Conservation (phyloP, 2,329 filamentous ascomycete species). For the Macroventuria anomochaeta region DNA sequence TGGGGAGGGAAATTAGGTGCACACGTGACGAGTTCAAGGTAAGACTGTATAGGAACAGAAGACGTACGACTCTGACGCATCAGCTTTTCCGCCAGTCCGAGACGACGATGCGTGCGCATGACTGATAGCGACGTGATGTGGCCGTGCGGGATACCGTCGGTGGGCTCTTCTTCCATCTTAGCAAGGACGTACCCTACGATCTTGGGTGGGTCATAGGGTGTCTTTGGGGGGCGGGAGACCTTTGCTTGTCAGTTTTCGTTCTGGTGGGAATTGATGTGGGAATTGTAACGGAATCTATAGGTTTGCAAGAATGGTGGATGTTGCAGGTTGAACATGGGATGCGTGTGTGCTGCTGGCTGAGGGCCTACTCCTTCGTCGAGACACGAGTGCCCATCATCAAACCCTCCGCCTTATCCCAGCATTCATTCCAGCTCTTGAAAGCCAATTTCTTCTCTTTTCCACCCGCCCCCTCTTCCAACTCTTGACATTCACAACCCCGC, state of each 20-base stretch:
- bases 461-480: background rate
- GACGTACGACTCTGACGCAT: slow-evolving; percentile 87
- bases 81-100: slow-evolving; percentile 94
- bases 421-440: background rate
- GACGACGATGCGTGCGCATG: slow-evolving; percentile 89
- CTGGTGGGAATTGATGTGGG: too few species aligned
- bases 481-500: background rate
- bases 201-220: slow-evolving; percentile 88
- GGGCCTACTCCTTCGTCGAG: too few species aligned
- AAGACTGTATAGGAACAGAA: background rate
- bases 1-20: too few species aligned
- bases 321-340: too few species aligned
- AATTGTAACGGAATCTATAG: too few species aligned
- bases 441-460: background rate
- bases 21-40: too few species aligned
- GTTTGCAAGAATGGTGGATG: too few species aligned
- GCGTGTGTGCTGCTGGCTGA: too few species aligned
- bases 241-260: slow-evolving; percentile 22
- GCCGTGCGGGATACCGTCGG: slow-evolving; percentile 88
- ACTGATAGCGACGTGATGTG: slow-evolving; percentile 96
- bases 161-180: slow-evolving; percentile 98
- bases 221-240: slow-evolving; percentile 77
- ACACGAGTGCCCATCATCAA: too few species aligned
- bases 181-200: slow-evolving; percentile 99
- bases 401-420: too few species aligned